Percentiles rank a stretch among this genome's conserved stretches.
Conservation (phyloP, 371 early-diverging fungal genomes). For the Zopfochytrium polystomum region DNA sequence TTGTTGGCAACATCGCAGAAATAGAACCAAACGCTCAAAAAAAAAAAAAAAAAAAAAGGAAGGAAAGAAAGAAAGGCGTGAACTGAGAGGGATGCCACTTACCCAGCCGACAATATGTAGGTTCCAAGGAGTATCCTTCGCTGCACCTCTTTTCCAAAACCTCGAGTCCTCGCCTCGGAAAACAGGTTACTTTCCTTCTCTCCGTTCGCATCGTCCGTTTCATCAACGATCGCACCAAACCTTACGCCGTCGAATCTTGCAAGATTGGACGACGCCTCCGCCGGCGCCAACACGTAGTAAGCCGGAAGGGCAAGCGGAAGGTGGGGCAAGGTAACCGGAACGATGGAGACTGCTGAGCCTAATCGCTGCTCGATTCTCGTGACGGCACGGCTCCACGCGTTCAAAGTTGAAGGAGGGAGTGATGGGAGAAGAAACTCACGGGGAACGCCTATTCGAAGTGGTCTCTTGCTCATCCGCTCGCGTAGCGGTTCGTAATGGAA, state of each 20-base stretch:
- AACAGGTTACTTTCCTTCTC: slow-evolving; percentile 64
- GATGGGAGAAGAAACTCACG: too few relatives aligned
- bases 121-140: slow-evolving; percentile 82
- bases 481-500: not conserved
- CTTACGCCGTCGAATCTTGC: slow-evolving; percentile 85
- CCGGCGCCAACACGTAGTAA: slow-evolving; percentile 84
- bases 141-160: slow-evolving; percentile 81
- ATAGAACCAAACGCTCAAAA: too few relatives aligned
- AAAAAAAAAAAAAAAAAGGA: too few relatives aligned
- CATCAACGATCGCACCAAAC: slow-evolving; percentile 48
- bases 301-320: slow-evolving; percentile 71
- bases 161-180: too few relatives aligned
- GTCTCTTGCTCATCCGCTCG: not conserved
- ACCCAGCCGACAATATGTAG: slow-evolving; percentile 76
- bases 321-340: slow-evolving; percentile 68
- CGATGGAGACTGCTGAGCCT: slow-evolving; percentile 64
- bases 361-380: slow-evolving; percentile 55
- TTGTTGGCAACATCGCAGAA: too few relatives aligned
- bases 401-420: too few relatives aligned
- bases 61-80: too few relatives aligned
- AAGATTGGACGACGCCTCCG: slow-evolving; percentile 89
- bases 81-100: slow-evolving; percentile 19
- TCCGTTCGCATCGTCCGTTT: not conserved
- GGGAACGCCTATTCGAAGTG: too few relatives aligned
- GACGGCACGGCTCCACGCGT: too few relatives aligned